Evolutionary conservation across 1,284 basidiomycete species (phyloP), one percentile per base, ranked within the genome.

Genomic region (Vanrija pseudolonga): DNA sequence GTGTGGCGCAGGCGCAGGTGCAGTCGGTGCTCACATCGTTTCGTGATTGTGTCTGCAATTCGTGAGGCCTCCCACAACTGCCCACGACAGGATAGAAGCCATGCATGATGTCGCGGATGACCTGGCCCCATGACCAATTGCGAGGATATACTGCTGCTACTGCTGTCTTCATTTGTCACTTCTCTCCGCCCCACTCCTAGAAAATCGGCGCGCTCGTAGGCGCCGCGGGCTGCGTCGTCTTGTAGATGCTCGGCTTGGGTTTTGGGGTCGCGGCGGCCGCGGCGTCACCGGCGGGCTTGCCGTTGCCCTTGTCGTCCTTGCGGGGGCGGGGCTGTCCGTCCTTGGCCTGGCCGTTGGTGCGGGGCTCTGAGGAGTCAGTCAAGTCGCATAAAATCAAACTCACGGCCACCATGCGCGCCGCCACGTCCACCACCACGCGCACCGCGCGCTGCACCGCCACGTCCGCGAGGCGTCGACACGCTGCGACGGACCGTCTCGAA

Each of bases 161-260:
- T 23, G 43, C 6, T 24, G 14, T 19, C 36, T 47, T n/a, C 20
- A 20, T 20, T 22, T 32, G 26, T 38, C 20, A 6, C 23, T 32
- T 41, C 24, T 51, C n/a, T n/a, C n/a, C n/a, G 26, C 26, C 11
- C 26, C 15, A 14, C 32, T 24, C 28, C 24, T 57, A 61, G 38
- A 57, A 55, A 32, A 55, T 50, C 15, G 56, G 59, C 22, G 56
- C 55, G 22, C 41, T 38, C 17, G 53, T 45, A n/a, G 55, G 58
- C 18, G n/a, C 59, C 1, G 41, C 11, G 4, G 56, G 56, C 51
- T 61, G 60, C 41, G 49, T 50, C 11, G 51, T 38, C 56, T 66
- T 66, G 60, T 55, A 64, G 48, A 64, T 66, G 49, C 62, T 64
- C 19, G 62, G 55, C 48, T 64, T 66, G 45, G 60, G 45, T 51